A percentile compares a stretch with the other conserved stretches of the same genome.
Evolutionary conservation across 306 rosid species (phyloP).

Genomic region (Casuarina glauca): DNA sequence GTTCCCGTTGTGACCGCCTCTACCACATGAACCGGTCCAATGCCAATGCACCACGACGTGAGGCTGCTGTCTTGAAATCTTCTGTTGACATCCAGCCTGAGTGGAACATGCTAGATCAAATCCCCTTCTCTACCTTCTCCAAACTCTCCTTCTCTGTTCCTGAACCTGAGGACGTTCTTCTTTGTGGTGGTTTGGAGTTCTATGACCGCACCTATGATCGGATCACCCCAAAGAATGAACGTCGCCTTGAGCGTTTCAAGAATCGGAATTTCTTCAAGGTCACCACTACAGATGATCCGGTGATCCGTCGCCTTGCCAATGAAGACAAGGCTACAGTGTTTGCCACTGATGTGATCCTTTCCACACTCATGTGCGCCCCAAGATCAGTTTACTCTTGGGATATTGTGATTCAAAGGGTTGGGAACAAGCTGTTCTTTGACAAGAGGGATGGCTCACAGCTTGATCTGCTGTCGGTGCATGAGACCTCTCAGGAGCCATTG

Average conservation of each 20-base stretch:
- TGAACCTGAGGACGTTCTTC: constrained; percentile 80
- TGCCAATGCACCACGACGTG: constrained; percentile 63
- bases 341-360: constrained; percentile 76
- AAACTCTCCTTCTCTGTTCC: constrained; percentile 83
- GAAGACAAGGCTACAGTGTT: constrained; percentile 90
- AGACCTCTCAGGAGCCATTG: constrained; percentile 90
- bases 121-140: constrained; percentile 84
- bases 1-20: constrained; percentile 84
- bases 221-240: constrained; percentile 76
- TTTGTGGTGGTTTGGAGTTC: constrained; percentile 77
- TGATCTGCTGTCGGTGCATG: constrained; percentile 86
- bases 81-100: constrained; percentile 92
- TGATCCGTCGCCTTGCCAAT: constrained; percentile 75
- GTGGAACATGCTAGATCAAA: constrained; percentile 96
- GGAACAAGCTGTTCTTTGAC: constrained; percentile 86
- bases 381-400: constrained; percentile 96
- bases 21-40: constrained; percentile 76
- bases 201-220: constrained; percentile 78
- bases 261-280: constrained; percentile 85
- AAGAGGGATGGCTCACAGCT: constrained; percentile 91
- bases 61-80: constrained; percentile 80
- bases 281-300: constrained; percentile 89
- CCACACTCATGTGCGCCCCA: constrained; percentile 87
- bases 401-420: constrained; percentile 83
- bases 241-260: constrained; percentile 80